Percentiles rank a stretch among this genome's conserved stretches.
Conservation (phyloP, 78 protist species). For the Anaeramoeba flamelloides region DNA sequence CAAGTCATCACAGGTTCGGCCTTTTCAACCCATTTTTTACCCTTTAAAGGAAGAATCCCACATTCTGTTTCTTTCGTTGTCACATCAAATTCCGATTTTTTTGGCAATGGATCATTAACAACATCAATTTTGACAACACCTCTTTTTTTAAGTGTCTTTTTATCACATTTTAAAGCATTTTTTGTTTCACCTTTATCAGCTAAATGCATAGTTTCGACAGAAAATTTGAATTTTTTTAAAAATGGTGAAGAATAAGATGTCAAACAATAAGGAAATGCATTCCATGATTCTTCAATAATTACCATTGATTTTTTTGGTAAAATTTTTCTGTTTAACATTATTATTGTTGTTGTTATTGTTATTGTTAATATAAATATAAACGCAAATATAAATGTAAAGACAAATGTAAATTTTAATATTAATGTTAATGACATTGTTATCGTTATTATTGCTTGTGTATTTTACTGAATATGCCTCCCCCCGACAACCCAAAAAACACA, state of each 20-base stretch:
- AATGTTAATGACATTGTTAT: too few relatives aligned
- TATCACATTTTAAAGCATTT: slow-evolving; percentile 1
- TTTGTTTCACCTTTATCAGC: not conserved
- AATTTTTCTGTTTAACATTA: too few relatives aligned
- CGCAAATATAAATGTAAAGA: too few relatives aligned
- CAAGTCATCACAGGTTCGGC: not conserved
- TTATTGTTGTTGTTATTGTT: too few relatives aligned
- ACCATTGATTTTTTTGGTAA: not conserved
- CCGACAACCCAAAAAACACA: too few relatives aligned
- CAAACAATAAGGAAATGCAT: not conserved
- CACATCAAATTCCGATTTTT: not conserved
- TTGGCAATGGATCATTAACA: not conserved
- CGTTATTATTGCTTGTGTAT: too few relatives aligned
- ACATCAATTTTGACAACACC: not conserved
- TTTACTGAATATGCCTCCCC: too few relatives aligned
- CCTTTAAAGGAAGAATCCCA: not conserved
- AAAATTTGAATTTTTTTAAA: not conserved
- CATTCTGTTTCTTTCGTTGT: not conserved
- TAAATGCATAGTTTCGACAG: not conserved
- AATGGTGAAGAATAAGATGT: not conserved
- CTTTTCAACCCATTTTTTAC: not conserved
- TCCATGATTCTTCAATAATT: not conserved
- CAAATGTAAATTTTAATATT: too few relatives aligned
- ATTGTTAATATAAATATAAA: too few relatives aligned
- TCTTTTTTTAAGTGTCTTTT: not conserved